Evolutionary conservation across 2,329 filamentous ascomycete species (phyloP).

Genomic region (Didymella segeticola): DNA sequence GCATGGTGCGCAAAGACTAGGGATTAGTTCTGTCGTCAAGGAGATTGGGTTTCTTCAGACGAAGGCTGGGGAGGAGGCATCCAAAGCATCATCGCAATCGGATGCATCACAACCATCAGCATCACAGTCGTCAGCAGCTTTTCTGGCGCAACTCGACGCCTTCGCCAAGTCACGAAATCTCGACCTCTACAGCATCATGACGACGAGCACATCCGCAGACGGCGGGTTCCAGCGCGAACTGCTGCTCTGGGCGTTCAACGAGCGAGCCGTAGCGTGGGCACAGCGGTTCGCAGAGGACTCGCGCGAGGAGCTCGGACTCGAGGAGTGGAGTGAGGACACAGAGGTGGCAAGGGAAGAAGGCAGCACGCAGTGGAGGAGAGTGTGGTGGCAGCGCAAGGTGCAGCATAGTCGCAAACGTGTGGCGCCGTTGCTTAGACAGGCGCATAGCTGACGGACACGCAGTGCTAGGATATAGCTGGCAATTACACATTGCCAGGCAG

Average conservation of each 20-base stretch:
- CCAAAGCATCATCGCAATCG: no score
- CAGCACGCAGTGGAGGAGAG: constrained; percentile 58
- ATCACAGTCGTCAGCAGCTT: no score
- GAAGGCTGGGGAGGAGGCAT: constrained; percentile 57
- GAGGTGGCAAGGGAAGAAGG: constrained; percentile 48
- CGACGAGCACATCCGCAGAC: constrained; percentile 61
- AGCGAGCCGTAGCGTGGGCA: constrained; percentile 58
- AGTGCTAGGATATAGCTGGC: background rate
- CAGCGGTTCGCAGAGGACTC: constrained; percentile 61
- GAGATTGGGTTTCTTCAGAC: constrained; percentile 65
- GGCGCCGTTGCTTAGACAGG: constrained; percentile 63
- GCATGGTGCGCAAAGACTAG: constrained; percentile 59
- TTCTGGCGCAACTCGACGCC: constrained; percentile 58
- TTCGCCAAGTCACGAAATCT: constrained; percentile 66
- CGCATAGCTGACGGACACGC: constrained; percentile 31
- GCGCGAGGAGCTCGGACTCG: constrained; percentile 61
- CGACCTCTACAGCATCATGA: constrained; percentile 74
- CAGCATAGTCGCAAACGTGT: constrained; percentile 69
- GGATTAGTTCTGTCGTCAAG: constrained; percentile 71
- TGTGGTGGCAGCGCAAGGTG: constrained; percentile 71
- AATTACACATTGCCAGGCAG: no score
- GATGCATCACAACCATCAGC: no score
- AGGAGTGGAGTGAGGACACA: constrained; percentile 59
- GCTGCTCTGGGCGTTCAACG: constrained; percentile 68
- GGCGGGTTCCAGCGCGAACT: constrained; percentile 70